Evolutionary conservation across 768 basidiomycete species (phyloP).

Genomic region (Gymnopilus dilepis): DNA sequence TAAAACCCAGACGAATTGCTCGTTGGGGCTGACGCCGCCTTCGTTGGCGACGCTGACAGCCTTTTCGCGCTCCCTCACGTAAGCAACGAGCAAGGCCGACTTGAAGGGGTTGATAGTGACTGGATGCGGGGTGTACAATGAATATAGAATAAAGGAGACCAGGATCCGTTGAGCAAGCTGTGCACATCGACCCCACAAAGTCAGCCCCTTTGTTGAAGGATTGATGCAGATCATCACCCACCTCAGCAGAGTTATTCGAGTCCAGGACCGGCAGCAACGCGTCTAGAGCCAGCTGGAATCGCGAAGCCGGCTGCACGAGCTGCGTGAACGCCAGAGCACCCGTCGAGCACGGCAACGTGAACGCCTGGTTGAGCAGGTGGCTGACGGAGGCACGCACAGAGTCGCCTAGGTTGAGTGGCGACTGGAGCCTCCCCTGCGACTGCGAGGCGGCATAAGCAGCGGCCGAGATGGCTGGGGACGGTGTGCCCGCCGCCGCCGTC

Average conservation of each 20-base stretch:
- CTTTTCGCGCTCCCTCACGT: constrained; percentile 68
- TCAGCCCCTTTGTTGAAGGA: constrained; percentile 14
- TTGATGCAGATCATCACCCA: constrained; percentile 37
- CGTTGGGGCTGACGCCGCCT: constrained; percentile 61
- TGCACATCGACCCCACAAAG: not conserved
- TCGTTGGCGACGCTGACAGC: constrained; percentile 57
- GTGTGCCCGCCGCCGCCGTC: constrained; percentile 14
- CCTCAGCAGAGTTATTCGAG: constrained; percentile 55
- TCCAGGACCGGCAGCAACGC: constrained; percentile 78
- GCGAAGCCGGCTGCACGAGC: constrained; percentile 74
- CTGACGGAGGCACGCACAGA: constrained; percentile 66
- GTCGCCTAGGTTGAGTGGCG: constrained; percentile 36
- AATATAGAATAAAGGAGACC: constrained; percentile 80
- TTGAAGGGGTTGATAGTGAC: constrained; percentile 85
- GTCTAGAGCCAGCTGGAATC: constrained; percentile 86
- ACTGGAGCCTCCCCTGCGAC: constrained; percentile 16
- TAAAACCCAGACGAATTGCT: constrained; percentile 84
- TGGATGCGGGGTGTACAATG: constrained; percentile 80
- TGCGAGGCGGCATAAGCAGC: constrained; percentile 1
- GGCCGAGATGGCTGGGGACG: constrained; percentile 21
- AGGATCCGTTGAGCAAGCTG: constrained; percentile 78
- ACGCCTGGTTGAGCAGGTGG: constrained; percentile 69
- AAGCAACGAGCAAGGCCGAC: constrained; percentile 69
- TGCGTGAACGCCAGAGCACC: constrained; percentile 77
- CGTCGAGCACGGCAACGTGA: constrained; percentile 75